Evolutionary conservation across 139 green algal species (phyloP).

Genomic region (Yamagishiella unicocca): DNA sequence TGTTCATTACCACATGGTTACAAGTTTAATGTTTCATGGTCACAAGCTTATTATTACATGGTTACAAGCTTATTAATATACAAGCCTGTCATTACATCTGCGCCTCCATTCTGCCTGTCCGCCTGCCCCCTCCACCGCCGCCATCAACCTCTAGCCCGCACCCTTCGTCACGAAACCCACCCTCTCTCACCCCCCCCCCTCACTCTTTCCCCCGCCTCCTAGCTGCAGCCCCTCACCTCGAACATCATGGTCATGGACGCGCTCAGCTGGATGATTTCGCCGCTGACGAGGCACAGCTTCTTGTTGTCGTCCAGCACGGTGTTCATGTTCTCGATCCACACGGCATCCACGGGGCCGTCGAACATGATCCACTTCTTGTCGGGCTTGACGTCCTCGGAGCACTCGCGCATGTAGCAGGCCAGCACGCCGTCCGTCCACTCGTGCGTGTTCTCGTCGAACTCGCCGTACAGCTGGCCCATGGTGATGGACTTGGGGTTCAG

Average conservation of each 20-base stretch:
- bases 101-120: too few relatives aligned
- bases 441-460: constrained; percentile 87
- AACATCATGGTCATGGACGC: constrained; percentile 92
- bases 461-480: constrained; percentile 87
- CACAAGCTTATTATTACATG: too few relatives aligned
- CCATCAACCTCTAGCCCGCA: too few relatives aligned
- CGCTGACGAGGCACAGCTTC: constrained; percentile 89
- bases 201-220: background rate
- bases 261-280: constrained; percentile 89
- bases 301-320: constrained; percentile 91
- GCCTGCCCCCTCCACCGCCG: too few relatives aligned
- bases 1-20: too few relatives aligned
- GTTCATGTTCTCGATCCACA: constrained; percentile 88
- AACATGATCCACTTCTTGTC: constrained; percentile 93
- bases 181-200: constrained; percentile 1
- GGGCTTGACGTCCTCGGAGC: constrained; percentile 73
- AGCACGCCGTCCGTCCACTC: constrained; percentile 89
- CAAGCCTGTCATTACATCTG: too few relatives aligned
- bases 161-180: too few relatives aligned
- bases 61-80: too few relatives aligned
- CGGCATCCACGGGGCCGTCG: constrained; percentile 82
- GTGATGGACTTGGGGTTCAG: constrained; percentile 89
- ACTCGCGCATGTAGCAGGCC: constrained; percentile 86
- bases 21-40: too few relatives aligned
- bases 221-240: constrained; percentile 54